phyloP scores from a whole-genome alignment of 768 basidiomycete species.

The Lactifluus piperatus region DNA sequence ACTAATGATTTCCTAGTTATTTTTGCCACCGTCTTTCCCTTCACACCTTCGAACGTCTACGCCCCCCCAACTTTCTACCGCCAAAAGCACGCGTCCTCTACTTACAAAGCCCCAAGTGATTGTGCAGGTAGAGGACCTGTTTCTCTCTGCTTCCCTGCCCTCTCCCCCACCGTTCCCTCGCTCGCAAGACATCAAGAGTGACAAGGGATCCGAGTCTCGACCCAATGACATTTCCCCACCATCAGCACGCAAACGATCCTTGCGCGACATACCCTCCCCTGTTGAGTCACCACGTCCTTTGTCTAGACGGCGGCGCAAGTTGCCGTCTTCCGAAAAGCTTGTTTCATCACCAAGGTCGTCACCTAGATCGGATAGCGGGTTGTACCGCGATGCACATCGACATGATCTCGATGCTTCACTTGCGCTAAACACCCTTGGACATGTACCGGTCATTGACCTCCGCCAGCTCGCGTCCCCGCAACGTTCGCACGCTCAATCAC shows the following conservation, averaged over 20 bases:
- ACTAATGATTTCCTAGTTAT: background rate
- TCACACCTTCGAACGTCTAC: slow-evolving; percentile 16
- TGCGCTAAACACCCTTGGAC: slow-evolving; percentile 23
- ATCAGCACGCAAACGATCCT: background rate
- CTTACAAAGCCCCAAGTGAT: slow-evolving; percentile 12
- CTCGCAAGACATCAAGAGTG: background rate
- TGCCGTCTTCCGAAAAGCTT: background rate
- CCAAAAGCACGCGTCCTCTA: background rate
- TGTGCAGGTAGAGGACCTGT: background rate
- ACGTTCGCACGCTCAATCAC: slow-evolving; percentile 27
- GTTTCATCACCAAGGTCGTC: background rate
- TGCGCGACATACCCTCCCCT: background rate
- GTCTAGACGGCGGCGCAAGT: background rate
- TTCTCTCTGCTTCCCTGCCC: background rate
- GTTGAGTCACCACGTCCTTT: background rate
- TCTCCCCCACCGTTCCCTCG: slow-evolving; percentile 15
- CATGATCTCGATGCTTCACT: slow-evolving; percentile 23
- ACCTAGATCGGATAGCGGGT: background rate
- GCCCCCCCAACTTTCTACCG: background rate
- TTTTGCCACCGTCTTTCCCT: slow-evolving; percentile 18
- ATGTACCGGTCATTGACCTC: slow-evolving; percentile 33
- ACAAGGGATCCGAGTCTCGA: background rate
- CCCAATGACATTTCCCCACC: background rate
- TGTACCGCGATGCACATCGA: slow-evolving; percentile 6
- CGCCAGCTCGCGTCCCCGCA: slow-evolving; percentile 37